Evolutionary conservation across 495 filamentous ascomycete species (phyloP).

Genomic region (Neurospora sp.): DNA sequence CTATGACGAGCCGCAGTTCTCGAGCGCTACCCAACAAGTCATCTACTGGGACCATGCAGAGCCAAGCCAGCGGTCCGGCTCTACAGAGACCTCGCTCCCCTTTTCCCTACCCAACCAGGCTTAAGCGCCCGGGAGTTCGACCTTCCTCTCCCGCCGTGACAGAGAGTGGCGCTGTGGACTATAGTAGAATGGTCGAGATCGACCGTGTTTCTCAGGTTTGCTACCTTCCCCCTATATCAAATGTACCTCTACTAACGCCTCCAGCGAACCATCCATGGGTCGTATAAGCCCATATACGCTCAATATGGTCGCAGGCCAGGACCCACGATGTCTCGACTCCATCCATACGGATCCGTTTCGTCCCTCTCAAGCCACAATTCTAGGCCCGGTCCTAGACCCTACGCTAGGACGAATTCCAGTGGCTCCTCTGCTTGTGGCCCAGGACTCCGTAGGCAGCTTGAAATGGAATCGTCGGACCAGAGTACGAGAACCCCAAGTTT

Average conservation of each 20-base stretch:
- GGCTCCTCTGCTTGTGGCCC: neutral
- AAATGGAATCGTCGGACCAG: constrained; percentile 9
- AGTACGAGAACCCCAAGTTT: constrained; percentile 27
- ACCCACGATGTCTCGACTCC: constrained; percentile 20
- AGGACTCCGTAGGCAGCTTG: constrained; percentile 1
- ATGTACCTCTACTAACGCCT: neutral
- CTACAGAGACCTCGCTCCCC: constrained; percentile 50
- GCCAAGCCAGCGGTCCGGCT: constrained; percentile 22
- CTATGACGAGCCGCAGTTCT: constrained; percentile 47
- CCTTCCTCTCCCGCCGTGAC: constrained; percentile 52
- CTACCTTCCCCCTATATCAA: neutral
- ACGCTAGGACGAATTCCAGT: neutral
- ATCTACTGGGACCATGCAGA: constrained; percentile 43
- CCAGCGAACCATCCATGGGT: constrained; percentile 32
- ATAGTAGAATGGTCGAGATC: constrained; percentile 41
- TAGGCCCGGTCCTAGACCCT: constrained; percentile 16
- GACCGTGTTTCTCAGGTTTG: constrained; percentile 35
- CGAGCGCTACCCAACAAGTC: constrained; percentile 40
- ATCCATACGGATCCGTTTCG: constrained; percentile 26
- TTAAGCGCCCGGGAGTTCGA: constrained; percentile 54
- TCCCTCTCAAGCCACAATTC: constrained; percentile 21
- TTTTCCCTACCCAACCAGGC: constrained; percentile 52
- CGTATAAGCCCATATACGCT: constrained; percentile 30
- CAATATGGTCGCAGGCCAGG: constrained; percentile 25
- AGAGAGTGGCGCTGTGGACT: constrained; percentile 37